These are phyloP conservation scores for Blastobotrys ciferrii DNA, from an alignment of 1,139 yeast species.

Conservation along the genomic window DNA sequence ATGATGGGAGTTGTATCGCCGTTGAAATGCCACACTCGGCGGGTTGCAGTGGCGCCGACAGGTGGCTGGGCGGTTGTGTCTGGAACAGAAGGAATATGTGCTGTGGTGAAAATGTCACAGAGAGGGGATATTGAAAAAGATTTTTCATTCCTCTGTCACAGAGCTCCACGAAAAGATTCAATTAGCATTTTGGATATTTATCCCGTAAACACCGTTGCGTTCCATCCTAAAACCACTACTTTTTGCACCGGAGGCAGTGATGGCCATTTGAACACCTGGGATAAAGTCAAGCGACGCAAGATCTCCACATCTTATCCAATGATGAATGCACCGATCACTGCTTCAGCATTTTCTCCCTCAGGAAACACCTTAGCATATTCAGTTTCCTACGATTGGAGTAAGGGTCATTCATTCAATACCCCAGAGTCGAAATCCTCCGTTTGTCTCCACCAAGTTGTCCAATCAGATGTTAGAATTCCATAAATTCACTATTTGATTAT, in stretches of 20 bases:
- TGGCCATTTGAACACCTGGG: background rate
- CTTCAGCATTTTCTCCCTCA: background rate
- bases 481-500: no score
- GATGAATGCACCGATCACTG: background rate
- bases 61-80: background rate
- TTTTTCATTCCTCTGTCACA: background rate
- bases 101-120: background rate
- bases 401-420: slow-evolving; percentile 1
- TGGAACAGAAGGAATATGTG: background rate
- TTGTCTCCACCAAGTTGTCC: no score
- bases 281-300: background rate
- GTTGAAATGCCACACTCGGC: background rate
- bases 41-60: background rate
- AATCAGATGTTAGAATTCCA: no score
- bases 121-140: background rate
- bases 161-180: no score
- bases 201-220: background rate
- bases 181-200: background rate
- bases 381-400: slow-evolving; percentile 70
- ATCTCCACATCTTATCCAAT: background rate
- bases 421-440: no score
- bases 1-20: background rate
- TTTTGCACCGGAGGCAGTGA: background rate
- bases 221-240: background rate
- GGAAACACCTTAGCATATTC: background rate